phyloP scores from a whole-genome alignment of 2,329 filamentous ascomycete genomes.

The Alternaria arborescens region DNA sequence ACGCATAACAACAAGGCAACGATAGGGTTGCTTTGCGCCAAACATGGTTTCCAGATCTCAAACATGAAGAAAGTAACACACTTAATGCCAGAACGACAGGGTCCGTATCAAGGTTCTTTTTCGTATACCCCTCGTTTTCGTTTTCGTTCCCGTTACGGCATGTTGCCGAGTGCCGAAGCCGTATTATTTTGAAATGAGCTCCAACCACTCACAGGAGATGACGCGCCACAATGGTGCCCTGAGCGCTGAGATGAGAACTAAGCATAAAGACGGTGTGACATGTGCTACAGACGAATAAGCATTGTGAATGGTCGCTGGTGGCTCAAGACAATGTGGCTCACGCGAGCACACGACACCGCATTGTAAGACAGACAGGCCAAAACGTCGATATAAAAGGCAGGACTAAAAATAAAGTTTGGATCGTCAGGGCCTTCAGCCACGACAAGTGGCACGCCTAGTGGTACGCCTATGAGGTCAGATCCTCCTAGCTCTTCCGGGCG shows the following conservation, averaged over 20 bases:
- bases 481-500: conserved; percentile 17
- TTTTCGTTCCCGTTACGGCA: background rate
- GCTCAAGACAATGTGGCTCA: conserved; percentile 1
- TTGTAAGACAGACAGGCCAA: conserved; percentile 1
- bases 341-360: conserved; percentile 11
- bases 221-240: conserved; percentile 9
- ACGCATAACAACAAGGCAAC: background rate
- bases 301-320: background rate
- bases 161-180: conserved; percentile 9
- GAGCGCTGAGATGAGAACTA: background rate
- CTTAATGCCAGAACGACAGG: conserved; percentile 3
- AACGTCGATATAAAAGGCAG: conserved; percentile 2
- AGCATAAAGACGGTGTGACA: conserved; percentile 7
- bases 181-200: conserved; percentile 5
- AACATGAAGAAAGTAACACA: conserved; percentile 6
- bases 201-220: conserved; percentile 3
- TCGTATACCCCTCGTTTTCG: background rate
- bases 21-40: conserved; percentile 1
- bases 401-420: conserved; percentile 24
- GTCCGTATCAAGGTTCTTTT: conserved; percentile 10
- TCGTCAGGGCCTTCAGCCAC: conserved; percentile 26
- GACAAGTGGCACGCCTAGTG: conserved; percentile 16
- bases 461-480: conserved; percentile 30
- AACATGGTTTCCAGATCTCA: conserved; percentile 3
- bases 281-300: background rate